Conservation (phyloP, 164 flowering plant genomes). For the Nymphaea colorata region DNA sequence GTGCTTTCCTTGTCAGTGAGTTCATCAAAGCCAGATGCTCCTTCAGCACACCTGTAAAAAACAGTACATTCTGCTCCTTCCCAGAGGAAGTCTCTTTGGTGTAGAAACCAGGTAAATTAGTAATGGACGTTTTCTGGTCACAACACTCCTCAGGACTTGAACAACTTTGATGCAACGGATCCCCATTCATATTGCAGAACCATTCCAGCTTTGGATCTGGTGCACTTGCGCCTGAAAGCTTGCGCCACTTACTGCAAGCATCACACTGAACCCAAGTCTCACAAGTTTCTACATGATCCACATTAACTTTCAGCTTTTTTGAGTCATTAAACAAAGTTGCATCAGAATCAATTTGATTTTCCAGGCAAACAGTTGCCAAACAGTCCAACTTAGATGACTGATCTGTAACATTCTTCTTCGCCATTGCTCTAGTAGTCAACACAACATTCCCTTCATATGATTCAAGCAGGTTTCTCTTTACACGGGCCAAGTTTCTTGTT, state of each 20-base stretch:
- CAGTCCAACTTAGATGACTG: constrained; percentile 11
- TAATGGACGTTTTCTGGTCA: constrained; percentile 38
- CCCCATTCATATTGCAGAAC: constrained; percentile 91
- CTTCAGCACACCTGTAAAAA: constrained; percentile 70
- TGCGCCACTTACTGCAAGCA: constrained; percentile 85
- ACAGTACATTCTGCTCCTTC: constrained; percentile 51
- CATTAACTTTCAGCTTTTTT: constrained; percentile 13
- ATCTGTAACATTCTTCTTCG: constrained; percentile 10
- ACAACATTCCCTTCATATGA: constrained; percentile 26
- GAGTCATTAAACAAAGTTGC: constrained; percentile 5
- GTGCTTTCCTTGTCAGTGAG: constrained; percentile 51
- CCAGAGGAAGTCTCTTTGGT: constrained; percentile 53
- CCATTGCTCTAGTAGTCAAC: constrained; percentile 6
- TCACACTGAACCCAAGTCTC: constrained; percentile 97
- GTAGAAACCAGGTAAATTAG: constrained; percentile 62
- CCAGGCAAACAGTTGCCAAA: constrained; percentile 3
- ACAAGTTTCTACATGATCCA: constrained; percentile 18
- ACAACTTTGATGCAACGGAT: constrained; percentile 58
- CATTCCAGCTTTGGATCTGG: constrained; percentile 49
- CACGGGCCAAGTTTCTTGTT: constrained; percentile 32
- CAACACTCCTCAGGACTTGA: constrained; percentile 61
- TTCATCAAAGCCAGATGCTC: constrained; percentile 44
- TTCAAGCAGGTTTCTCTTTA: constrained; percentile 51
- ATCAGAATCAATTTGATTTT: constrained; percentile 11
- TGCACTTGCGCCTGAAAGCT: constrained; percentile 22